Evolutionary conservation across 371 early-diverging fungal genomes (phyloP).

Genomic region (Paramicrosporidium saccamoebae): DNA sequence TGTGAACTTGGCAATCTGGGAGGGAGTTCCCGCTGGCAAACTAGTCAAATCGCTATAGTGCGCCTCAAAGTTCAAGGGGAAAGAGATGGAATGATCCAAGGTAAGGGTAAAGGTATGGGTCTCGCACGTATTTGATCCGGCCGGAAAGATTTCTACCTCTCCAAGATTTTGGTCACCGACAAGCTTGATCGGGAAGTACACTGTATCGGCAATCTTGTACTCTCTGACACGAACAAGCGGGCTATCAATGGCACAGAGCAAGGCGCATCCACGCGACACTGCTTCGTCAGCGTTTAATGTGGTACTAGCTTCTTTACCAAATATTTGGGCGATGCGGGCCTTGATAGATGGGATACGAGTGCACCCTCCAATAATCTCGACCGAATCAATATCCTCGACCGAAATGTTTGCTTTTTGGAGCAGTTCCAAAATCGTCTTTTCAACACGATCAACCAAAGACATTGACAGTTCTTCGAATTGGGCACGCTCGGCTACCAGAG

Average conservation of each 20-base stretch:
- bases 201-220: conserved; percentile 59
- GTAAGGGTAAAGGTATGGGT: too few species aligned
- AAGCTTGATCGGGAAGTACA: conserved; percentile 32
- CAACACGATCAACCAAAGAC: conserved; percentile 31
- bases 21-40: conserved; percentile 25
- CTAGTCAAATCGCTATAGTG: conserved; percentile 18
- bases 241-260: conserved; percentile 82
- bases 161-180: too few species aligned
- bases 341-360: conserved; percentile 79
- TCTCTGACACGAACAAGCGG: conserved; percentile 93
- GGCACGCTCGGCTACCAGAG: conserved; percentile 31
- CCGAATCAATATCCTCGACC: conserved; percentile 46
- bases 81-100: conserved; percentile 43
- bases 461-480: conserved; percentile 53
- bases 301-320: conserved; percentile 46
- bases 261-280: conserved; percentile 73
- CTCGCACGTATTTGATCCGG: too few species aligned
- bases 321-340: conserved; percentile 40
- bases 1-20: conserved; percentile 26
- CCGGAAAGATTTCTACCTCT: too few species aligned
- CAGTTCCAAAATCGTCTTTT: conserved; percentile 29
- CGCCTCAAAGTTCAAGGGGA: conserved; percentile 46
- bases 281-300: conserved; percentile 93
- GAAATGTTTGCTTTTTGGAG: conserved; percentile 37
- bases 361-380: conserved; percentile 73